Evolutionary conservation across 2,329 filamentous ascomycete genomes (phyloP), one percentile per base, ranked within the genome.

Genomic region (Cercospora sojina): DNA sequence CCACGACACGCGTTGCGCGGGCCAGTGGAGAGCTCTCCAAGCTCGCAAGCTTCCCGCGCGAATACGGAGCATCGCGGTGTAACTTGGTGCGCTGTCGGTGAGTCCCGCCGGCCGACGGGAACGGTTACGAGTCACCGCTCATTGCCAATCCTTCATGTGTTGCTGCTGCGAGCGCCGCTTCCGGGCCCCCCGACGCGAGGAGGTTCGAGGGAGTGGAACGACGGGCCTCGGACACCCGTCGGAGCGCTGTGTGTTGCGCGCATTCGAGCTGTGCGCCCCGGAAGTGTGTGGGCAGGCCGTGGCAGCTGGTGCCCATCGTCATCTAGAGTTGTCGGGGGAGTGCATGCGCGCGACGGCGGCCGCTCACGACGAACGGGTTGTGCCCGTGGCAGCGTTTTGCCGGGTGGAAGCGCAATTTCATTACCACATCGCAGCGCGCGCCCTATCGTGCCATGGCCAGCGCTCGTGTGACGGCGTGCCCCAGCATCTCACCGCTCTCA

Each of bases 341-440:
- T 56, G 59, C 59, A 55, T 62, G 47, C 51, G n/a, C 23, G 10
- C 51, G 23, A 31, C 25, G 32, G 47, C 18, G 41, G 31, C 18
- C 27, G 32, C 59, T 47, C 31, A 49, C 29, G 43, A 51, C 47
- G 41, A 12, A 43, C 43, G 59, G 49, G 18, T 41, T 20, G 23
- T 51, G 25, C 51, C 43, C 31, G 27, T 35, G 20, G 38, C 58
- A 43, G 58, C 58, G 35, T 47, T 51, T 20, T 20, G 59, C 59
- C 43, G 59, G 38, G 16, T 29, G 27, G 41, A 32, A 62, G 27
- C 59, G 59, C 59, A 62, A 55, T 38, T 62, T 55, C 20, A 64
- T 66, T 68, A 66, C 64, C 20, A 61, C 64, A 66, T 41, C 29
- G 38, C 32, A 27, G 56, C 60, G 60, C 66, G 56, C 60, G 60